A percentile compares a stretch with the other conserved stretches of the same genome.
phyloP scores from a whole-genome alignment of 78 protist species.

The Protostelium mycophagum region DNA sequence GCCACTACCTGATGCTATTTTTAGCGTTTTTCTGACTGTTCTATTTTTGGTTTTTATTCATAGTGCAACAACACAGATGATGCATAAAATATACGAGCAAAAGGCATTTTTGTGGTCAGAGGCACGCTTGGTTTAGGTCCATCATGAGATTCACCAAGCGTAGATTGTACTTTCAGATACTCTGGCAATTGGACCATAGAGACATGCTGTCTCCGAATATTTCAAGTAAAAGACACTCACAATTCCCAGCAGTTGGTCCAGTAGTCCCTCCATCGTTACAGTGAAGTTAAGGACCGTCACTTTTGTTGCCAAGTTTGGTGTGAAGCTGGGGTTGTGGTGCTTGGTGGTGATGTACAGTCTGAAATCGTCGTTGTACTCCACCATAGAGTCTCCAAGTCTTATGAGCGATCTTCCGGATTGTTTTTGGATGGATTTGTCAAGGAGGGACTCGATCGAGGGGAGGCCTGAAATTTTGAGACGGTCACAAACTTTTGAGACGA shows the following conservation, averaged over 20 bases:
- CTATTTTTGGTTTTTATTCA: constrained; percentile 16
- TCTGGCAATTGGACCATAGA: no score
- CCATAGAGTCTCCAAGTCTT: constrained; percentile 67
- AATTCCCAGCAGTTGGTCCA: constrained; percentile 81
- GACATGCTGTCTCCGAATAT: no score
- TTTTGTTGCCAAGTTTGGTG: constrained; percentile 81
- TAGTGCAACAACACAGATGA: constrained; percentile 35
- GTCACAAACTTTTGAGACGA: no score
- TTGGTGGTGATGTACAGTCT: constrained; percentile 71
- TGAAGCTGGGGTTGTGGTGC: constrained; percentile 67
- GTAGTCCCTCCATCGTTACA: constrained; percentile 81
- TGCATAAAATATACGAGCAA: no score
- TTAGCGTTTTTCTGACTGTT: constrained; percentile 59
- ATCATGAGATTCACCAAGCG: no score
- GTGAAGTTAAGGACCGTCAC: constrained; percentile 76
- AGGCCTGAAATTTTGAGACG: no score
- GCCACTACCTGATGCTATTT: constrained; percentile 55
- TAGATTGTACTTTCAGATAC: no score
- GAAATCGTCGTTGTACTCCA: constrained; percentile 63
- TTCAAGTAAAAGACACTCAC: no score
- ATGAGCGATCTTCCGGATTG: constrained; percentile 45
- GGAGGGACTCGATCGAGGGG: constrained; percentile 45
- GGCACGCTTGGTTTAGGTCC: no score
- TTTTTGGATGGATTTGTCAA: constrained; percentile 46
- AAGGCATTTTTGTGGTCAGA: no score